phyloP scores from a whole-genome alignment of 352 stramenopile genomes.

The Globisporangium apiculatum region DNA sequence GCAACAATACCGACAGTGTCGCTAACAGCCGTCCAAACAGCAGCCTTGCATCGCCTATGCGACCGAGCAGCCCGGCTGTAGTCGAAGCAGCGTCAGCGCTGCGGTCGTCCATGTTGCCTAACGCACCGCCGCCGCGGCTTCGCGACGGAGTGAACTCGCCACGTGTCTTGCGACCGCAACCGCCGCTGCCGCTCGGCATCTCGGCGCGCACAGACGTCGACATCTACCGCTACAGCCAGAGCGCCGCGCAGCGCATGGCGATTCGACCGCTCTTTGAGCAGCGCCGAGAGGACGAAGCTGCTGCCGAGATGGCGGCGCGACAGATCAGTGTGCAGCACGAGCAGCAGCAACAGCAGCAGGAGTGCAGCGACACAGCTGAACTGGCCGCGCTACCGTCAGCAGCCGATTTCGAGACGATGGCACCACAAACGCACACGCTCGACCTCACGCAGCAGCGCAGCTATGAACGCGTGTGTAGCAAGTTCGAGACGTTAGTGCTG shows the following conservation, averaged over 20 bases:
- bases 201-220: constrained; percentile 43
- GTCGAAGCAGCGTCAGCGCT: not conserved
- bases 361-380: not conserved
- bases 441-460: too few species aligned
- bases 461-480: too few species aligned
- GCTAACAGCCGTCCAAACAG: not conserved
- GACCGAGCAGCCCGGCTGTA: not conserved
- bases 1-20: not conserved
- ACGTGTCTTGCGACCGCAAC: constrained; percentile 25
- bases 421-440: too few species aligned
- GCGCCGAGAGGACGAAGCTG: constrained; percentile 31
- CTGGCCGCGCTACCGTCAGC: too few species aligned
- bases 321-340: constrained; percentile 3
- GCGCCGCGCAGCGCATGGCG: constrained; percentile 42
- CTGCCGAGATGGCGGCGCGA: too few species aligned
- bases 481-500: too few species aligned
- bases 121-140: constrained; percentile 2
- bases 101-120: not conserved
- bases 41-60: not conserved
- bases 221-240: constrained; percentile 58
- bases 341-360: not conserved
- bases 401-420: too few species aligned
- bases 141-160: constrained; percentile 21
- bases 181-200: constrained; percentile 25
- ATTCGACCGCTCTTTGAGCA: constrained; percentile 73